Percentiles rank a stretch among this genome's conserved stretches.
These are phyloP conservation scores for Aspergillus alliaceus DNA, from an alignment of 2,329 filamentous ascomycete genomes.

Conservation along the genomic window DNA sequence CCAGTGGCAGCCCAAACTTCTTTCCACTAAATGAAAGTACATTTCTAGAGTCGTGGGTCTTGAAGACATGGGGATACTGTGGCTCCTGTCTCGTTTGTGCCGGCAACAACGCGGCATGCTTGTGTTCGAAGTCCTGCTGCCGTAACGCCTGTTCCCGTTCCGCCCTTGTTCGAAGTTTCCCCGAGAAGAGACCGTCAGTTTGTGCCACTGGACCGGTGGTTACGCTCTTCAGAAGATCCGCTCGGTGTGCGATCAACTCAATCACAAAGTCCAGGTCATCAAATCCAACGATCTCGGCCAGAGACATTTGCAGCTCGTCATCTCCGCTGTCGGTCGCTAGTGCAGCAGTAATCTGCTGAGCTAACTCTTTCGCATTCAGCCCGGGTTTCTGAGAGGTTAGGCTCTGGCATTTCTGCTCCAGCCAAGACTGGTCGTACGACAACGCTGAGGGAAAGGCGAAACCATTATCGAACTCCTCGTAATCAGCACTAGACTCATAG, in stretches of 20 bases:
- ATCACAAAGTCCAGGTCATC: slow-evolving; percentile 92
- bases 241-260: slow-evolving; percentile 77
- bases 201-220: slow-evolving; percentile 27
- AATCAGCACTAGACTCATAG: slow-evolving; percentile 65
- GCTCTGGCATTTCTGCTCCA: slow-evolving; percentile 65
- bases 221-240: slow-evolving; percentile 59
- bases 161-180: slow-evolving; percentile 68
- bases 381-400: slow-evolving; percentile 66
- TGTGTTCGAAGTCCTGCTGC: slow-evolving; percentile 78
- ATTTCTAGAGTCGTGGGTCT: slow-evolving; percentile 78
- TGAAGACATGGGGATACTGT: slow-evolving; percentile 93
- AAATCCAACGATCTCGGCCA: slow-evolving; percentile 89
- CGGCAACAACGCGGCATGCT: slow-evolving; percentile 69
- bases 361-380: slow-evolving; percentile 67
- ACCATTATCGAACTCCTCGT: slow-evolving; percentile 56
- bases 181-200: slow-evolving; percentile 47
- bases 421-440: slow-evolving; percentile 66
- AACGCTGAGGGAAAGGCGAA: slow-evolving; percentile 28
- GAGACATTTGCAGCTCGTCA: slow-evolving; percentile 84
- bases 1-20: slow-evolving; percentile 78
- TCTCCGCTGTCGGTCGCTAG: slow-evolving; percentile 70
- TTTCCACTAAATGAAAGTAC: slow-evolving; percentile 75
- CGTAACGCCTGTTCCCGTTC: slow-evolving; percentile 78
- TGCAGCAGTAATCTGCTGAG: slow-evolving; percentile 74
- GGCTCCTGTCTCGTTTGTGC: slow-evolving; percentile 69